These are phyloP conservation scores for Neoascochyta sp. DNA, from an alignment of 2,329 filamentous ascomycete genomes.

Conservation along the genomic window DNA sequence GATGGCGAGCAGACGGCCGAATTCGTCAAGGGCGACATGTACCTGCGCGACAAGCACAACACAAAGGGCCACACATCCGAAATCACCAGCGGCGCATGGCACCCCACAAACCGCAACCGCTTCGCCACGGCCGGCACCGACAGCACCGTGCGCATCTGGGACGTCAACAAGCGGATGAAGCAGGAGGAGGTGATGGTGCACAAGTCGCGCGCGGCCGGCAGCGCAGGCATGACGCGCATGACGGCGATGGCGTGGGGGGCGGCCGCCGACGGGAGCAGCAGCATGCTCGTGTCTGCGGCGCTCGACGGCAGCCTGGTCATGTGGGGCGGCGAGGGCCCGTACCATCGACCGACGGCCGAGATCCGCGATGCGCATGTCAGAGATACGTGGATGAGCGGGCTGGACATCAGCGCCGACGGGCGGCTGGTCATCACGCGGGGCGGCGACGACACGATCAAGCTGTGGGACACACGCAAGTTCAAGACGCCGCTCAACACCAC, in stretches of 20 bases:
- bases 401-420: conserved; percentile 88
- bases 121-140: conserved; percentile 92
- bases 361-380: conserved; percentile 76
- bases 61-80: conserved; percentile 96
- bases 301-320: conserved; percentile 87
- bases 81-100: conserved; percentile 85
- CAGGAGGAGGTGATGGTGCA: conserved; percentile 95
- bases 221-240: conserved; percentile 88
- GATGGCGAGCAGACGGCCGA: conserved; percentile 84
- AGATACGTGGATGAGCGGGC: conserved; percentile 85
- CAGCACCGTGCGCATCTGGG: conserved; percentile 95
- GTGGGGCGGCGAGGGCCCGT: conserved; percentile 88
- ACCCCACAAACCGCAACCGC: conserved; percentile 76
- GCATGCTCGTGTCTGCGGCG: conserved; percentile 75
- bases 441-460: conserved; percentile 87
- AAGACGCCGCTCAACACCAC: conserved; percentile 80
- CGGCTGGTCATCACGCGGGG: conserved; percentile 86
- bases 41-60: conserved; percentile 92
- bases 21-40: conserved; percentile 98
- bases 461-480: conserved; percentile 97
- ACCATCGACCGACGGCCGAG: conserved; percentile 75
- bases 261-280: conserved; percentile 70
- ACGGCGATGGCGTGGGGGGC: conserved; percentile 86
- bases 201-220: conserved; percentile 85
- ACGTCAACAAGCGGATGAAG: conserved; percentile 82